Base-by-base conservation (phyloP, 2,329 filamentous ascomycete species). In the Fusarium acutatum region DNA sequence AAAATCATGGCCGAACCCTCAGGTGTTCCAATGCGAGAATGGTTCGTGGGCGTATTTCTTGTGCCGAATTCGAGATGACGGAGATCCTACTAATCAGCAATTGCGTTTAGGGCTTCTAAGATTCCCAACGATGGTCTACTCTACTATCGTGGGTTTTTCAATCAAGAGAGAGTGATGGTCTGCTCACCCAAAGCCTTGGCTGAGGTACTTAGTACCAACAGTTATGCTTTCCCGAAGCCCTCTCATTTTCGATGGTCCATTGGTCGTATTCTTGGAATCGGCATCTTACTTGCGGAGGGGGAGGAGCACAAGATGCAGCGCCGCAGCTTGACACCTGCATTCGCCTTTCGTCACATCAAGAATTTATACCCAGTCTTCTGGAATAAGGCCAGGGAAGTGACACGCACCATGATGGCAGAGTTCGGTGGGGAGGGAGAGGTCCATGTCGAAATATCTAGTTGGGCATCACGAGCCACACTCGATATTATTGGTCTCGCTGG, bases 321-420 rank as follows among this genome's bases (percentile, higher is more conserved):
- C 52, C 95, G 93, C 80, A 91, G 92, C 65, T 88, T 97, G 24
- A 90, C 92, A 83, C 94, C 94, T 0, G 93, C 94, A 5, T 97
- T 97, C 81, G 88, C 91, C n/a, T 97, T 94, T 79, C 89, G 94
- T 28, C 93, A 97, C 77, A 86, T 97, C 80, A 97, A 96, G 79
- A 89, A 96, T 67, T 84, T 97, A 20, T 96, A 97, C 76, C 92
- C 94, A 0, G 84, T 93, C 11, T 97, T 98, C 81, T 97, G 94
- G 94, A 77, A 83, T 26, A 97, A 97, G 82, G 88, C 91, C 2
- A 82, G 88, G 13, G 91, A 96, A 79, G 88, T 92, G 75, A 90
- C 91, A 11, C 82, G 88, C 26, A 87, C 88, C 56, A 91, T 97
- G 80, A 87, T 85, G 3, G 78, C 66, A 9, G 68, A 80, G 20